Evolutionary conservation across 495 filamentous ascomycete genomes (phyloP), one percentile per base, ranked within the genome.

Genomic region (Corynascus novoguineensis): DNA sequence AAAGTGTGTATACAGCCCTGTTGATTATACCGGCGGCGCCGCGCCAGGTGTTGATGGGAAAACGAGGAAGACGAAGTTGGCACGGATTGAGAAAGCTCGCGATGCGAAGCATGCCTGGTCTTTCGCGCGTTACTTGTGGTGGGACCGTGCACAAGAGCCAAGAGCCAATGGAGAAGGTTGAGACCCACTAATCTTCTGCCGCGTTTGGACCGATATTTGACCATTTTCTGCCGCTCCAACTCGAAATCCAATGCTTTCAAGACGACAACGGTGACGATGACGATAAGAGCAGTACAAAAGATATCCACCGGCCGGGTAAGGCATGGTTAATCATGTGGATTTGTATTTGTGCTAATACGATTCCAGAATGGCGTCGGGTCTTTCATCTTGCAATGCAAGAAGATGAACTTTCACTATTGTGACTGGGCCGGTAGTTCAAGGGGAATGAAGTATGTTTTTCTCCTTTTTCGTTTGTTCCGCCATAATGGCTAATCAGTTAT

Each of bases 301-400:
- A 68, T 81, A n/a, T 79, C 85, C n/a, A 75, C 77, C 59, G 74
- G 79, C 68, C 82, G 83, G 70, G 85, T 87, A 77, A 40, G 74
- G 4, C 32, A 22, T 28, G 35, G 5, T 21, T 21, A 29, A n/a
- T 2, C 4, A 14, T 22, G 6, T 34, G 5, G 42, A 32, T 34
- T 21, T 41, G 9, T 31, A 21, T n/a, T 3, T 10, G 24, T 27
- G 55, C 63, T 65, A 35, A 65, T 10, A 50, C 27, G 42, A 45
- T 55, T 19, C 44, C 58, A 96, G 89, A 98, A 98, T 74, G 93
- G 93, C 78, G 83, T 96, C 62, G 93, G 91, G 56, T 90, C 92
- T 62, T 98, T 97, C 76, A 89, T 98, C 72, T 81, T 96, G 57
- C 92, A 96, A 83, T 98, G 93, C 82, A 95, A 88, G 74, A 86